These are phyloP conservation scores for Fusarium sp. DNA, from an alignment of 2,329 filamentous ascomycete species.

Conservation along the genomic window DNA sequence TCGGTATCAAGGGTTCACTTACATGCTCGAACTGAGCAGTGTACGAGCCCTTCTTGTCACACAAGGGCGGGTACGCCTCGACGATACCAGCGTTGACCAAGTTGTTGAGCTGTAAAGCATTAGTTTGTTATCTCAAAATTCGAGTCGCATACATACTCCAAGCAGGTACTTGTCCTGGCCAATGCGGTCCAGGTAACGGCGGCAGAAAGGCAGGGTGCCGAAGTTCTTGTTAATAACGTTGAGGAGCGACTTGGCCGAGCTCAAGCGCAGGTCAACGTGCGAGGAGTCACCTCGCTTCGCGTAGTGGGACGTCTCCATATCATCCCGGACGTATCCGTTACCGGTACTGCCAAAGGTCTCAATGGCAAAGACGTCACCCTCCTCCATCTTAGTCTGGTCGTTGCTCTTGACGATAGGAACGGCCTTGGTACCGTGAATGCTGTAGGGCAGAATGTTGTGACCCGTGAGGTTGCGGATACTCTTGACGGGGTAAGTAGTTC, in stretches of 20 bases:
- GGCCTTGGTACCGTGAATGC: conserved; percentile 92
- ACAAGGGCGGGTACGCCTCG: conserved; percentile 88
- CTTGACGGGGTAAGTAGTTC: conserved; percentile 82
- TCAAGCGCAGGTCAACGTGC: conserved; percentile 79
- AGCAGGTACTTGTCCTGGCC: conserved; percentile 95
- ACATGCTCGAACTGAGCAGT: conserved; percentile 96
- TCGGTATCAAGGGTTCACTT: conserved; percentile 54
- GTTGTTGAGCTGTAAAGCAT: conserved; percentile 75
- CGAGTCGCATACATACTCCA: conserved; percentile 67
- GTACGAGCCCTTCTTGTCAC: conserved; percentile 93
- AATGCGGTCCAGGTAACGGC: conserved; percentile 90
- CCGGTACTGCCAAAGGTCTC: conserved; percentile 96
- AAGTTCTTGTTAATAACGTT: conserved; percentile 97
- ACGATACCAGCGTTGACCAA: conserved; percentile 86
- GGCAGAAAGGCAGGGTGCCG: conserved; percentile 89
- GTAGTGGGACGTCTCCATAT: conserved; percentile 92
- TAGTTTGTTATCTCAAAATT: not conserved
- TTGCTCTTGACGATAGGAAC: conserved; percentile 92
- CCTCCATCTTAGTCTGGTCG: conserved; percentile 96
- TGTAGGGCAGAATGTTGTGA: conserved; percentile 89
- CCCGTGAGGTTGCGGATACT: conserved; percentile 88
- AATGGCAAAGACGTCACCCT: conserved; percentile 94
- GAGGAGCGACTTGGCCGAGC: conserved; percentile 85
- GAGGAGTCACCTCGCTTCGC: conserved; percentile 78
- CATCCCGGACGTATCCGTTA: conserved; percentile 86